Evolutionary conservation across 1,284 basidiomycete genomes (phyloP), one percentile per base, ranked within the genome.

Genomic region (Rhodotorula sp.): DNA sequence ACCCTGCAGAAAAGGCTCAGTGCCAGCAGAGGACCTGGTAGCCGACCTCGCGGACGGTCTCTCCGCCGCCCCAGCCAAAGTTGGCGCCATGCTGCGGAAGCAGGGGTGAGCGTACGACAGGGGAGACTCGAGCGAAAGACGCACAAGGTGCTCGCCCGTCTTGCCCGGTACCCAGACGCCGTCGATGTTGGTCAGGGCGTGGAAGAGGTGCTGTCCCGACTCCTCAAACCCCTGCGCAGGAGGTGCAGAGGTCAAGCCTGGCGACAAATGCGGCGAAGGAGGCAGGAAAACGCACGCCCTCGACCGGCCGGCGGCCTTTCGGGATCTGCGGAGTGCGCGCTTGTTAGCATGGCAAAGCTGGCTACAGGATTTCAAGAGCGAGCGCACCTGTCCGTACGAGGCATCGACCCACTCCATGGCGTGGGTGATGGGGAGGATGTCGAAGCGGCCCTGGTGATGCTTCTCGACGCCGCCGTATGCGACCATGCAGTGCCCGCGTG

Each of bases 1-100:
- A 48, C 3, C n/a, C 19, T 27, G 48, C 48, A 34, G 2, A 3
- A 5, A 8, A 7, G 29, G 7, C 21, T 60, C 56, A 71, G 19
- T 60, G 56, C 75, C 75, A 76, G 63, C 75, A 76, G 5, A 76
- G 63, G 22, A 76, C 34, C 19, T 55, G 34, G 58, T 76, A 76
- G 32, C 59, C 66, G 32, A 44, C 64, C 39, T 67, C 44, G 46
- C 61, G 54, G 12, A 71, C 65, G 25, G 36, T 48, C 41, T 76
- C 75, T 7, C 58, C 67, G 25, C 72, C 72, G 32, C 61, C 61
- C 46, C 54, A 76, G 21, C 67, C 65, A 34, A 69, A 74, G 51
- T 74, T 76, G 44, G 74, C 74, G 5, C 74, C 74, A 29, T 62
- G 58, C 74, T 73, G 57, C 13, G 21, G 3, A 22, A 36, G 0